phyloP scores from a whole-genome alignment of 768 basidiomycete species.

The Lactifluus volemus region DNA sequence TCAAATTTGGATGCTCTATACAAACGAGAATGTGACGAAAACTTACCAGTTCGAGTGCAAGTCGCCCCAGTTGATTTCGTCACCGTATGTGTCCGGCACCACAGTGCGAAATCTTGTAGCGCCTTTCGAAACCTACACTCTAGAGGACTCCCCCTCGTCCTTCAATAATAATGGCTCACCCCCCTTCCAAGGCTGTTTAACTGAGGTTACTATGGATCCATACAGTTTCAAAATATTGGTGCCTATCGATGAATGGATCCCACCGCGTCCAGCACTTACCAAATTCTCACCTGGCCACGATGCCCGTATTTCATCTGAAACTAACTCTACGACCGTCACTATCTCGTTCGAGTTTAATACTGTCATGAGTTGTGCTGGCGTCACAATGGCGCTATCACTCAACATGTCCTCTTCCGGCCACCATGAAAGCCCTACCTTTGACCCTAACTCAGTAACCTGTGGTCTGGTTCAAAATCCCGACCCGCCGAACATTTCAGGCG shows the following conservation, averaged over 20 bases:
- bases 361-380: slow-evolving; percentile 61
- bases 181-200: slow-evolving; percentile 71
- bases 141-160: slow-evolving; percentile 55
- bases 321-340: slow-evolving; percentile 44
- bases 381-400: slow-evolving; percentile 56
- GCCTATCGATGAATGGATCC: slow-evolving; percentile 54
- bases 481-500: slow-evolving; percentile 43
- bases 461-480: slow-evolving; percentile 39
- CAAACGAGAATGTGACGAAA: slow-evolving; percentile 72
- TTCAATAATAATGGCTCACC: slow-evolving; percentile 49
- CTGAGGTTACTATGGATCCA: slow-evolving; percentile 52
- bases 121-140: slow-evolving; percentile 73
- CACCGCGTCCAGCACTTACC: slow-evolving; percentile 65
- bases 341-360: slow-evolving; percentile 74
- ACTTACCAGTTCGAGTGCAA: slow-evolving; percentile 59
- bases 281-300: slow-evolving; percentile 85
- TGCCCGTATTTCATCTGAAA: slow-evolving; percentile 47
- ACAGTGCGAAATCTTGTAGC: slow-evolving; percentile 66
- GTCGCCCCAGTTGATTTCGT: slow-evolving; percentile 57
- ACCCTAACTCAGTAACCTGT: slow-evolving; percentile 38
- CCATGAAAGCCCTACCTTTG: slow-evolving; percentile 47
- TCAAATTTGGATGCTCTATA: slow-evolving; percentile 77
- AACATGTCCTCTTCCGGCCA: slow-evolving; percentile 62
- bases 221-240: slow-evolving; percentile 82
- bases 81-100: slow-evolving; percentile 59